These are phyloP conservation scores for Musa schizocarpa DNA, from an alignment of 176 grass and related monocot species.

Conservation along the genomic window DNA sequence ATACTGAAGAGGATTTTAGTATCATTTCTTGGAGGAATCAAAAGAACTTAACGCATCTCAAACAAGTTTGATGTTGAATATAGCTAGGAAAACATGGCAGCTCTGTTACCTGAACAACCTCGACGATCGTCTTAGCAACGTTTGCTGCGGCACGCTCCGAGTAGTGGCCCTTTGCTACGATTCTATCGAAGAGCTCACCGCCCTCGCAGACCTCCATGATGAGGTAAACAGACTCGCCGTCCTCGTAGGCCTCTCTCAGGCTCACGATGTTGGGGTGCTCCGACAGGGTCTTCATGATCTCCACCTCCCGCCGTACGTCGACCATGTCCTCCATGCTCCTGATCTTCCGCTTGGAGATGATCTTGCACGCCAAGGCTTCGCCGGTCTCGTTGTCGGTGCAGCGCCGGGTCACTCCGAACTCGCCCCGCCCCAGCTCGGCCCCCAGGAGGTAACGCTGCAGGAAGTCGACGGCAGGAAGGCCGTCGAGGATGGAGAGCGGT, in stretches of 20 bases:
- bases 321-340: neutral
- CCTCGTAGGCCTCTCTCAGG: slow-evolving; percentile 58
- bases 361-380: slow-evolving; percentile 7
- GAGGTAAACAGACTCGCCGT: slow-evolving; percentile 54
- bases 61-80: too few relatives aligned
- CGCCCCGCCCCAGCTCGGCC: slow-evolving; percentile 7
- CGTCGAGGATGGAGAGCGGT: slow-evolving; percentile 1
- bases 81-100: too few relatives aligned
- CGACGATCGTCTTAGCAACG: slow-evolving; percentile 9
- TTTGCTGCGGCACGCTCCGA: slow-evolving; percentile 43
- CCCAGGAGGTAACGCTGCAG: neutral
- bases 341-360: slow-evolving; percentile 12
- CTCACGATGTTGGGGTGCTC: slow-evolving; percentile 44
- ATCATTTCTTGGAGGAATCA: too few relatives aligned
- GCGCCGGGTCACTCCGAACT: slow-evolving; percentile 7
- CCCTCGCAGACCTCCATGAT: slow-evolving; percentile 83
- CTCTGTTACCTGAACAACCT: slow-evolving; percentile 9
- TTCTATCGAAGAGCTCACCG: slow-evolving; percentile 76
- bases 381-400: slow-evolving; percentile 5
- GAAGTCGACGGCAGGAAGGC: neutral
- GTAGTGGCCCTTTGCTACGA: slow-evolving; percentile 45
- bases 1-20: too few relatives aligned
- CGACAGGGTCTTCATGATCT: slow-evolving; percentile 10
- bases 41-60: too few relatives aligned
- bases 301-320: slow-evolving; percentile 12